Evolutionary conservation across 352 stramenopile species (phyloP).

Genomic region (Phytopythium mirpurense): DNA sequence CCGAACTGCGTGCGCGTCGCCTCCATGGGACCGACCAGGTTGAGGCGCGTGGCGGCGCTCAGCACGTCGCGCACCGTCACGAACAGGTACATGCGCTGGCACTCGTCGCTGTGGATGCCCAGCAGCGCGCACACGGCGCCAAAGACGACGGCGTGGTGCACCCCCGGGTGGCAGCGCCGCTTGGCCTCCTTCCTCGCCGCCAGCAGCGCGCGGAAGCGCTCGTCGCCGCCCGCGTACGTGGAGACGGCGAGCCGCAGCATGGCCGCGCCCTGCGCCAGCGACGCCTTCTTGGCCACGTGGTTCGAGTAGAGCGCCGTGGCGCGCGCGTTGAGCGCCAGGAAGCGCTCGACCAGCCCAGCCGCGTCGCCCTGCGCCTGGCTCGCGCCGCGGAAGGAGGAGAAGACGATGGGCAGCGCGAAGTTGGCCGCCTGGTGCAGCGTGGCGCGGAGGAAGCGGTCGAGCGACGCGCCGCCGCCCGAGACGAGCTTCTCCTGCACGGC

Average conservation of each 20-base stretch:
- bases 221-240: constrained; percentile 30
- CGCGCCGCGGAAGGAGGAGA: constrained; percentile 33
- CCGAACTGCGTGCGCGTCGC: constrained; percentile 66
- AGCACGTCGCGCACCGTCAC: constrained; percentile 65
- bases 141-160: constrained; percentile 73
- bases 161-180: constrained; percentile 34
- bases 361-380: constrained; percentile 1
- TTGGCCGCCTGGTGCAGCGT: constrained; percentile 73
- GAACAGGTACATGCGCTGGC: constrained; percentile 81
- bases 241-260: constrained; percentile 63
- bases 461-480: constrained; percentile 17
- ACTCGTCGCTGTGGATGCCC: constrained; percentile 28
- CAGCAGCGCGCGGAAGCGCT: constrained; percentile 32
- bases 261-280: constrained; percentile 61
- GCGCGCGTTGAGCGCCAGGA: constrained; percentile 45
- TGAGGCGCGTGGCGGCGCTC: constrained; percentile 74
- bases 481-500: constrained; percentile 69
- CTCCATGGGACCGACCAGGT: constrained; percentile 71
- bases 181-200: constrained; percentile 46
- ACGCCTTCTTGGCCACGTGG: constrained; percentile 75
- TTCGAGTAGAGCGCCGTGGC: constrained; percentile 66
- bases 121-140: constrained; percentile 57
- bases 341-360: constrained; percentile 23
- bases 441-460: constrained; percentile 50
- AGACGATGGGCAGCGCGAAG: constrained; percentile 68